Evolutionary conservation across 805 yeast species (phyloP), one percentile per base, ranked within the genome.

Genomic region (Scheffersomyces spartinae): DNA sequence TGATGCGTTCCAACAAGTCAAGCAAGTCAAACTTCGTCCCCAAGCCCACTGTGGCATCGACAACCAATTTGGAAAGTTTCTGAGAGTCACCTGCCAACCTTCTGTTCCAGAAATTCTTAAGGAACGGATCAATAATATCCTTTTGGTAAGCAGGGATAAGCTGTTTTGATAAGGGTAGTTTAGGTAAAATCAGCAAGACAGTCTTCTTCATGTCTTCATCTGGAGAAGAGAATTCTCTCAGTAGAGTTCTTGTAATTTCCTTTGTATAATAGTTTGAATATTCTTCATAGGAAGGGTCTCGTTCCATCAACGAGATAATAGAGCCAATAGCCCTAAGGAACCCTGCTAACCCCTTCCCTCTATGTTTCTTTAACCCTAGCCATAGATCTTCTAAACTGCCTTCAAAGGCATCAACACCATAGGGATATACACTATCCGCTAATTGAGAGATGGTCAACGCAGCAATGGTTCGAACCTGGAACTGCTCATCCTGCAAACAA

Each of bases 391-490:
- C 88, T 18, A 88, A 43, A 0, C 75, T 61, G 1, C 53, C 51
- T 39, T 85, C 93, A 45, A 88, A 86, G 0, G 88, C 72, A 39
- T 83, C 95, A 28, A 82, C 78, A 23, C 97, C 98, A 50, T 79
- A 83, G 0, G 97, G 97, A 13, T 71, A 61, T 4, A 84, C 70
- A 6, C 82, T 74, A 25, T 81, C 86, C 0, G 96, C 96, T 17
- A 88, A 49, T 2, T 76, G 67, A 1, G 86, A 57, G 2, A 86
- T 42, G 0, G 95, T 74, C 18, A 64, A 55, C 0, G 94, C 94
- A 0, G 94, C 63, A 8, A 74, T 63, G 2, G 70, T 67, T 29
- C 93, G 58, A 0, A 85, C 79, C 22, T 68, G 72, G 8, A 71
- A 43, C 29, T 77, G 75, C 26, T 74, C 82, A 49, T 84, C 95